phyloP scores from a whole-genome alignment of 805 yeast species.

The Metschnikowia borealis region DNA sequence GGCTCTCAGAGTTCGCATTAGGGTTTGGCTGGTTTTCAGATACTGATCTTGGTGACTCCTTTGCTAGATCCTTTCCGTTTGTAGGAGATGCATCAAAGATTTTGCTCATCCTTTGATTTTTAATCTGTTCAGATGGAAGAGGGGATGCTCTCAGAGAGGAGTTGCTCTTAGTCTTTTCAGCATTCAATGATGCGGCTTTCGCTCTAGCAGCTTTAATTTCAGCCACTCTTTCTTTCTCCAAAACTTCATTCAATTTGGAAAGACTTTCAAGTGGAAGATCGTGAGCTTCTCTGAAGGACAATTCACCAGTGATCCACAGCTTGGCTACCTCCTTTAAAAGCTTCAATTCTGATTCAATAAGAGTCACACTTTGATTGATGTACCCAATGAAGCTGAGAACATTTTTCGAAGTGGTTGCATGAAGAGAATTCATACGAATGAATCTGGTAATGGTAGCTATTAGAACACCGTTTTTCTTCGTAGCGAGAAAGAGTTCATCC shows the following conservation, averaged over 20 bases:
- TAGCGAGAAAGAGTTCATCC: constrained; percentile 39
- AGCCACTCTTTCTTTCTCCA: constrained; percentile 8
- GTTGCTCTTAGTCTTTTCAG: constrained; percentile 2
- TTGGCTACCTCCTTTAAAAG: constrained; percentile 36
- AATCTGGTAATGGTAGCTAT: constrained; percentile 46
- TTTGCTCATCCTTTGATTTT: not conserved
- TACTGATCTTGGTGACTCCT: not conserved
- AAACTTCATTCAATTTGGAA: constrained; percentile 15
- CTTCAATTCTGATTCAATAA: constrained; percentile 26
- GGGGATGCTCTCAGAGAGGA: not conserved
- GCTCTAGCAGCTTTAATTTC: constrained; percentile 6
- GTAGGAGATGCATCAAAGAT: not conserved
- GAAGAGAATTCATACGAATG: constrained; percentile 37
- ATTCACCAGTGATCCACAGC: constrained; percentile 42
- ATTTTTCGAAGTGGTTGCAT: constrained; percentile 32
- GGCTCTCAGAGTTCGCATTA: not conserved
- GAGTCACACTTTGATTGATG: constrained; percentile 34
- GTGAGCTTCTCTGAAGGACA: constrained; percentile 38
- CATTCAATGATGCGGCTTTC: constrained; percentile 2
- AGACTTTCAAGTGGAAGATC: constrained; percentile 25
- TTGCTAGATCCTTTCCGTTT: not conserved
- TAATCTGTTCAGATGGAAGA: not conserved
- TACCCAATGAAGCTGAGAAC: constrained; percentile 40
- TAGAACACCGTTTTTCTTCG: constrained; percentile 47
- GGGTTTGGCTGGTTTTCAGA: not conserved